Percentiles rank a stretch among this genome's conserved stretches.
Conservation (phyloP, 306 rosid species). For the Casuarina equisetifolia region DNA sequence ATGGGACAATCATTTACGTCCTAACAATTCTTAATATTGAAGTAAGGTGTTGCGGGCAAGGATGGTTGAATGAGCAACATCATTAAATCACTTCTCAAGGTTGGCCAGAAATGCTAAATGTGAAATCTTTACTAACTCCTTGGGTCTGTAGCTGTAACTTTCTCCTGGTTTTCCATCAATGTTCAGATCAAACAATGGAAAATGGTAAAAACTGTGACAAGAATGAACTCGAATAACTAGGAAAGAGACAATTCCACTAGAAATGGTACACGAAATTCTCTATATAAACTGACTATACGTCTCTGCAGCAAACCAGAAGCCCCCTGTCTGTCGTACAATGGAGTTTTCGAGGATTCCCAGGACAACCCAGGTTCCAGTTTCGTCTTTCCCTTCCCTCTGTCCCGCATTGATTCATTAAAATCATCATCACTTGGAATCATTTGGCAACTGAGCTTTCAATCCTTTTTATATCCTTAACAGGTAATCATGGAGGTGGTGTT, state of each 20-base stretch:
- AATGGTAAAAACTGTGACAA: too few relatives aligned
- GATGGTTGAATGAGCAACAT: too few relatives aligned
- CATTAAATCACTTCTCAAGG: too few relatives aligned
- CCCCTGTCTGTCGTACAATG: conserved; percentile 6
- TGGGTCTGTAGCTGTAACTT: background rate
- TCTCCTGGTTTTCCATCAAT: background rate
- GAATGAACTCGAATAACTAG: too few relatives aligned
- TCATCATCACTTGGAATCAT: too few relatives aligned
- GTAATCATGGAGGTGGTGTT: conserved; percentile 1
- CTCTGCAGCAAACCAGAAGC: conserved; percentile 22
- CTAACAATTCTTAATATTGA: too few relatives aligned
- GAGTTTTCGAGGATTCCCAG: background rate
- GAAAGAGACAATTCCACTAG: background rate
- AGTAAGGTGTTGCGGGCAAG: too few relatives aligned
- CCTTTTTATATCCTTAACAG: conserved; percentile 3
- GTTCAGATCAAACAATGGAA: background rate
- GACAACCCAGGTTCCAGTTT: conserved; percentile 19
- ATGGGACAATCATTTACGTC: too few relatives aligned
- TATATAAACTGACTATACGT: background rate
- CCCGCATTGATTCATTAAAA: background rate
- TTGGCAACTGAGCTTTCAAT: background rate
- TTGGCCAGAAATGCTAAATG: too few relatives aligned
- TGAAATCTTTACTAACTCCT: background rate
- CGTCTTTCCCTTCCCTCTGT: background rate
- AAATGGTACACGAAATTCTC: background rate